Base-by-base conservation (phyloP, 2,329 filamentous ascomycete genomes). In the Aspergillus hiratsukae region DNA sequence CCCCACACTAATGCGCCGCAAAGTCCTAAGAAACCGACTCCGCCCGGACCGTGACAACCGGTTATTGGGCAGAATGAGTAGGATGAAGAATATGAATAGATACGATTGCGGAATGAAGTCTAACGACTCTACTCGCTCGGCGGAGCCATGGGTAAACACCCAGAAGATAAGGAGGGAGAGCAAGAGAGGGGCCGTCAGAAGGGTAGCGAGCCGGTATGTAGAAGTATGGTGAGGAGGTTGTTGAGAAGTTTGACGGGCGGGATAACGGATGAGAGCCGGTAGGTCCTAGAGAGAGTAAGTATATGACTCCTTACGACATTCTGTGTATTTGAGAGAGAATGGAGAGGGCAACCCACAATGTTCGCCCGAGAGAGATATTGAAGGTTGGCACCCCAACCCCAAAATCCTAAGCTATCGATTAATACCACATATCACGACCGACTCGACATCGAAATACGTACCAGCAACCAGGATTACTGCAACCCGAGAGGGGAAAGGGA, bases 381-480 rank as follows among this genome's bases (percentile, higher is more conserved):
- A 43, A 97, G 84, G 77, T 97, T 97, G 65, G 89, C 75, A 63
- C 88, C 91, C 91, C 93, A 99, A 72, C 90, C 91, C 93, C 93
- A 97, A 68, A 96, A 87, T 65, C 90, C 91, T 95, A 64, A 27
- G 58, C 50, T 52, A 53, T 51, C 21, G 37, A 53, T 59, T 49
- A 63, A 61, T 43, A 57, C 14, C 21, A 41, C 17, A 48, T 35
- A 28, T 37, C 8, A 48, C 2, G 3, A 58, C 14, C 6, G 51
- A n/a, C 10, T 43, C 41, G 45, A 14, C 46, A 43, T 19, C 43
- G 52, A 27, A 28, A 54, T 49, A 66, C 81, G 61, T 80, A 95
- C 91, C 93, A 61, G 95, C 78, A 53, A 96, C 88, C 61, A 94
- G 78, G 66, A 97, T 88, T 64, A 95, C 83, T 58, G 91, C 90